Evolutionary conservation across 768 basidiomycete species (phyloP), one percentile per base, ranked within the genome.

Genomic region (Naganishia onofrii): DNA sequence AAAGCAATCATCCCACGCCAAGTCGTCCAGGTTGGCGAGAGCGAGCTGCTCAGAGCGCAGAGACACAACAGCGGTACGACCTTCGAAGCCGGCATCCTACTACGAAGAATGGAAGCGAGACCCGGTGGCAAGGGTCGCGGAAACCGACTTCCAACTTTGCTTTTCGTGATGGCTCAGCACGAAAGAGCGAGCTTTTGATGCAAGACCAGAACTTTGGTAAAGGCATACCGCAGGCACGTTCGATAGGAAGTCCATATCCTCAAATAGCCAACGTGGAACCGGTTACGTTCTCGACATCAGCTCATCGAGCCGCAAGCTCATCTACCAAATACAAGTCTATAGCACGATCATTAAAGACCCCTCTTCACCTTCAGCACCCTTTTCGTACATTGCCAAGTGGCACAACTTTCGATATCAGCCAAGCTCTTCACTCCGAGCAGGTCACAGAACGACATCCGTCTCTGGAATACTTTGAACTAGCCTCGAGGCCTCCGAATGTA

Each of bases 321-420:
- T 31, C 17, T 29, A 34, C 7, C 54, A 21, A 55, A 55, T 55
- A 21, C 15, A 55, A 55, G 26, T 26, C 60, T 12, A 63, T 63
- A n/a, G 46, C 42, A 0, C 38, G 13, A 17, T 26, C 60, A 46
- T n/a, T 17, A 4, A 23, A 34, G 10, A 32, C 44, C 2, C 69
- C 69, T 19, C 36, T 34, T 19, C 46, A 55, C 44, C 54, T 72
- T 0, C 34, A 67, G 42, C 71, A 72, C 48, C 58, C 71, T 38
- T 72, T 72, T 58, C 67, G 71, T 1, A 38, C 53, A 5, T 56
- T 58, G 29, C 60, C 67, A 6, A 26, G 44, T 19, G 60, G 53
- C 15, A 70, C 60, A 26, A 53, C 42, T 1, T 70, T 70, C n/a
- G 63, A 70, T 29, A 36, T 65, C 10, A 64, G 36, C 13, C 32